Conservation (phyloP, 2,329 filamentous ascomycete species). For the Botrytis hyacinthi region DNA sequence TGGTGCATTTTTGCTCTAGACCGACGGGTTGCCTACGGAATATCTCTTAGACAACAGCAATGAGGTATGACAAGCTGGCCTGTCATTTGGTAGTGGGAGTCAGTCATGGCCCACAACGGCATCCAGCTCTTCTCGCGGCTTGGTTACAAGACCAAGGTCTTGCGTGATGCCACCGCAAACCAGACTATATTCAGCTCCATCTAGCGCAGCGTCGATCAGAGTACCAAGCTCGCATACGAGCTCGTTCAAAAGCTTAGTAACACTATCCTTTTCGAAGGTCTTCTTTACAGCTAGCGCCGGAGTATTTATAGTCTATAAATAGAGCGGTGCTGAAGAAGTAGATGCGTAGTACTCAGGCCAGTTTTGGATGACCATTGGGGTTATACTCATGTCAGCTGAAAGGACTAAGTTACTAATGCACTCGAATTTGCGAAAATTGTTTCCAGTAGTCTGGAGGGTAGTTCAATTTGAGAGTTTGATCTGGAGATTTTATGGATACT, state of each 20-base stretch:
- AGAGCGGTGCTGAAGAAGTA: neutral
- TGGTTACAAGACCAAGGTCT: neutral
- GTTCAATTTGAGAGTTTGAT: neutral
- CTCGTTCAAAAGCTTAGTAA: neutral
- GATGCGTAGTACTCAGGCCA: no score
- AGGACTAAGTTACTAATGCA: fast-evolving
- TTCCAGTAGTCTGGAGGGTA: neutral
- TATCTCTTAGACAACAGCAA: no score
- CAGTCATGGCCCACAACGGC: no score
- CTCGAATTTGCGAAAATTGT: fast-evolving
- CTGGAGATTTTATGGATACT: fast-evolving
- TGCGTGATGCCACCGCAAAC: no score
- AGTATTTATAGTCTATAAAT: neutral
- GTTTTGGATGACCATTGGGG: no score
- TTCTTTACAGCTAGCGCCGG: neutral
- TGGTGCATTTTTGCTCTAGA: no score
- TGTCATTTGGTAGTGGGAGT: no score
- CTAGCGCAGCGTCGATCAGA: neutral
- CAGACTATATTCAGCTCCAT: constrained; percentile 2
- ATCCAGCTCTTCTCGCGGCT: no score
- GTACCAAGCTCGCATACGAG: neutral
- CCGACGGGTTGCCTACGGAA: no score
- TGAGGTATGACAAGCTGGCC: no score
- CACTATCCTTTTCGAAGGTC: neutral
- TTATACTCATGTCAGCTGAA: neutral